These are phyloP conservation scores for Lolium rigidum DNA, from an alignment of 176 grass and related monocot genomes.

Conservation along the genomic window DNA sequence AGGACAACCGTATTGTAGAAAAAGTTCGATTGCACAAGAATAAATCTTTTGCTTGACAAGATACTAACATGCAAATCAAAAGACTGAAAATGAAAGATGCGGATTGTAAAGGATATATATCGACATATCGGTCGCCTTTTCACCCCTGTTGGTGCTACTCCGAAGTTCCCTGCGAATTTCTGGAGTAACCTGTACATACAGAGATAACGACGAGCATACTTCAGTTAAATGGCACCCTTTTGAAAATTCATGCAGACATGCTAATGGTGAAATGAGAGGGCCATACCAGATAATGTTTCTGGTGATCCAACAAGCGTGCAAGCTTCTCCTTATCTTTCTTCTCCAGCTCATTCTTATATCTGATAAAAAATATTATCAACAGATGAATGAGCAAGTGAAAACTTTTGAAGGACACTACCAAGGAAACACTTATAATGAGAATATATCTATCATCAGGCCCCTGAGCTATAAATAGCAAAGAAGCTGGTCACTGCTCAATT, in stretches of 20 bases:
- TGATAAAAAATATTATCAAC: slow-evolving; percentile 27
- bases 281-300: slow-evolving; percentile 91
- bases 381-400: slow-evolving; percentile 18
- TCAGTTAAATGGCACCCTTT: not conserved
- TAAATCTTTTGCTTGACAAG: not conserved
- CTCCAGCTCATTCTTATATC: slow-evolving; percentile 88
- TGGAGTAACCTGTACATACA: slow-evolving; percentile 72
- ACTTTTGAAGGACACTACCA: not conserved
- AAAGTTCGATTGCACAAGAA: not conserved
- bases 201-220: not conserved
- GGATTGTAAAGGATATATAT: slow-evolving; percentile 71
- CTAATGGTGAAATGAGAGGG: not conserved
- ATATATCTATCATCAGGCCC: not conserved
- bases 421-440: not conserved
- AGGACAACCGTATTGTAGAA: slow-evolving; percentile 33
- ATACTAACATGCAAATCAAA: slow-evolving; percentile 8
- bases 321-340: slow-evolving; percentile 82
- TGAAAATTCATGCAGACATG: not conserved
- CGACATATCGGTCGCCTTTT: slow-evolving; percentile 57
- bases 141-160: slow-evolving; percentile 67
- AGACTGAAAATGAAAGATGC: not conserved
- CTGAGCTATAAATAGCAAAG: not conserved
- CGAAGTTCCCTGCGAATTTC: slow-evolving; percentile 86
- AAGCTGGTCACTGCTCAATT: not conserved
- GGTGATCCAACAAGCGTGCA: slow-evolving; percentile 65